Evolutionary conservation across 23 red algal genomes (phyloP).

Genomic region (Gracilaria domingensis): DNA sequence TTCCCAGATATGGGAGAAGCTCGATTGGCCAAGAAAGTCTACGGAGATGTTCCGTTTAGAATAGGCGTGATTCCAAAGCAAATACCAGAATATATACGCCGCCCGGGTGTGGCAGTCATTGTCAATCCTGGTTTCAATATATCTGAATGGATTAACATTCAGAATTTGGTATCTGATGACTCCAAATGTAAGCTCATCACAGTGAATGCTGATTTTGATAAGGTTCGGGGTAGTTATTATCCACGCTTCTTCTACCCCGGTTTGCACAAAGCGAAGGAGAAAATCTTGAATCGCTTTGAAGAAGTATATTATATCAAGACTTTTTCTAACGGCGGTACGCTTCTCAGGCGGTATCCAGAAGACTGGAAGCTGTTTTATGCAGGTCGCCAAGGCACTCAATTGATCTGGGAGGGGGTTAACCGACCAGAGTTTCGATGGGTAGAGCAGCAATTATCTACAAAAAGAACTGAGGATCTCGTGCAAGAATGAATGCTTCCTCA

Average conservation of each 20-base stretch:
- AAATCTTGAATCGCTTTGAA: slow-evolving; percentile 87
- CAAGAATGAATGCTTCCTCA: neutral
- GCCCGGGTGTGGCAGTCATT: slow-evolving; percentile 51
- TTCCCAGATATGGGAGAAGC: slow-evolving; percentile 84
- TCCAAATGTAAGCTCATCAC: slow-evolving; percentile 66
- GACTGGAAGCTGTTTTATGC: slow-evolving; percentile 74
- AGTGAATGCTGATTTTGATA: slow-evolving; percentile 95
- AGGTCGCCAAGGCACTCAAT: neutral
- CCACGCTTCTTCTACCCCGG: slow-evolving; percentile 93
- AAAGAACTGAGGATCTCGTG: slow-evolving; percentile 37
- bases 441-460: slow-evolving; percentile 36
- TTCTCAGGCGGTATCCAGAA: slow-evolving; percentile 69
- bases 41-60: slow-evolving; percentile 51
- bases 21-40: slow-evolving; percentile 49
- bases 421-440: slow-evolving; percentile 55
- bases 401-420: slow-evolving; percentile 48
- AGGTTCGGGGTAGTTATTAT: slow-evolving; percentile 90
- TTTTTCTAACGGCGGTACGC: slow-evolving; percentile 64
- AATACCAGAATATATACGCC: slow-evolving; percentile 11
- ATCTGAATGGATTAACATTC: slow-evolving; percentile 90
- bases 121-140: slow-evolving; percentile 96
- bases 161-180: slow-evolving; percentile 50
- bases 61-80: slow-evolving; percentile 54
- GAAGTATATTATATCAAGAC: slow-evolving; percentile 87
- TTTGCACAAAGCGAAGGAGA: slow-evolving; percentile 69